phyloP scores from a whole-genome alignment of 2,329 filamentous ascomycete genomes.

The Arthroderma sp. region DNA sequence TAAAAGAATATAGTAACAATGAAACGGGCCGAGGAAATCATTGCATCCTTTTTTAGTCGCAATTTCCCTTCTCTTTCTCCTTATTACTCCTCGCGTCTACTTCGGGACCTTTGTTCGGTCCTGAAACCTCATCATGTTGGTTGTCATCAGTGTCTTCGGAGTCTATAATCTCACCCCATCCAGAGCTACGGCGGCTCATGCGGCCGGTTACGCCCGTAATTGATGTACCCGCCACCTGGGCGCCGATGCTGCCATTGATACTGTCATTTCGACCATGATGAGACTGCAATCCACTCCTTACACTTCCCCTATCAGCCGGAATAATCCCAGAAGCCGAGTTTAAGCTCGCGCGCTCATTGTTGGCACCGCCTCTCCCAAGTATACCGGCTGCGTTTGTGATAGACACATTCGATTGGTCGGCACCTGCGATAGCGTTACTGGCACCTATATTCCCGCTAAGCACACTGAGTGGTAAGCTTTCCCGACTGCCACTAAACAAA shows the following conservation, averaged over 20 bases:
- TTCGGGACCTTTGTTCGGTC: neutral
- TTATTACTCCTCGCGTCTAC: neutral
- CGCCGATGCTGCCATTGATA: conserved; percentile 60
- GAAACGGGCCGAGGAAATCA: neutral
- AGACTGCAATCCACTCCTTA: conserved; percentile 50
- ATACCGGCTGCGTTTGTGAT: conserved; percentile 27
- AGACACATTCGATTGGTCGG: conserved; percentile 30
- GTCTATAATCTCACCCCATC: conserved; percentile 32
- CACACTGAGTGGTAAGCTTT: conserved; percentile 50
- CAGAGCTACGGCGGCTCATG: conserved; percentile 31
- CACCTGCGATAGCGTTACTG: conserved; percentile 8
- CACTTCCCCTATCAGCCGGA: conserved; percentile 61
- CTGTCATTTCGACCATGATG: conserved; percentile 70
- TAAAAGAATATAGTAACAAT: neutral
- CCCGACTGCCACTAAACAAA: conserved; percentile 50
- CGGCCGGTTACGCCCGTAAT: conserved; percentile 23
- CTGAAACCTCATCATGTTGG: conserved; percentile 1
- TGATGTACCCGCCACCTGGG: conserved; percentile 44
- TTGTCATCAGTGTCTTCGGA: conserved; percentile 18
- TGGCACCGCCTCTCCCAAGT: conserved; percentile 38
- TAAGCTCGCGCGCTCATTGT: conserved; percentile 49
- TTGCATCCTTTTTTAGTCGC: neutral
- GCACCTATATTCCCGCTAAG: conserved; percentile 39
- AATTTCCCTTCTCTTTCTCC: neutral
- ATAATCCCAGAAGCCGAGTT: conserved; percentile 50